These are phyloP conservation scores for Boletus reticulatus DNA, from an alignment of 768 basidiomycete genomes.

Conservation along the genomic window DNA sequence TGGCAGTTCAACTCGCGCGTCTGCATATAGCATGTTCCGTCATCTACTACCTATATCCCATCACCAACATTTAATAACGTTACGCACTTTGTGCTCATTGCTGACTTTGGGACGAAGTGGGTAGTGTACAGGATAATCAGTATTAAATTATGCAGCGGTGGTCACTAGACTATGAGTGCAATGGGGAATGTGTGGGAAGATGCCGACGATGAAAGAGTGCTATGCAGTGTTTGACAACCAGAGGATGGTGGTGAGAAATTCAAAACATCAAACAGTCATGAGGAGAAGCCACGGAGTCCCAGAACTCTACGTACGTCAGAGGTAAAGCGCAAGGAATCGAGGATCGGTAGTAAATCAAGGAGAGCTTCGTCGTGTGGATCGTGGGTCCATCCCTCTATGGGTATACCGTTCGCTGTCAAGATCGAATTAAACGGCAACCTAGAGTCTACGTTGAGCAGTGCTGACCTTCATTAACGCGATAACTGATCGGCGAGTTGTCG, in stretches of 20 bases:
- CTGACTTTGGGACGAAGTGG: conserved; percentile 23
- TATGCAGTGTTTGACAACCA: conserved; percentile 17
- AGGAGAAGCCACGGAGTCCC: conserved; percentile 62
- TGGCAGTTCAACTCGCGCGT: background rate
- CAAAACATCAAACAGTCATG: conserved; percentile 17
- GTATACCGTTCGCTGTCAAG: conserved; percentile 88
- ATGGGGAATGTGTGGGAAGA: conserved; percentile 18
- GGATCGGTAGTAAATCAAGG: conserved; percentile 90
- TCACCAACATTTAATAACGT: conserved; percentile 28
- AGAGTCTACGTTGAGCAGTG: conserved; percentile 2
- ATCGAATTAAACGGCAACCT: background rate
- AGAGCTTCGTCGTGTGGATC: conserved; percentile 96
- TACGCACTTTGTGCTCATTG: conserved; percentile 19
- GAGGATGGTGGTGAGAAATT: conserved; percentile 2
- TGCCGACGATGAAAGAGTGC: conserved; percentile 25
- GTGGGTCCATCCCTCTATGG: conserved; percentile 98
- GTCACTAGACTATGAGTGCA: conserved; percentile 29
- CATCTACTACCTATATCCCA: conserved; percentile 36
- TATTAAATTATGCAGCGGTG: conserved; percentile 36
- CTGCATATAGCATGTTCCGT: conserved; percentile 19
- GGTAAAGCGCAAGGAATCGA: conserved; percentile 95
- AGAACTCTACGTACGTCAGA: conserved; percentile 92
- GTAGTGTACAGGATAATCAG: conserved; percentile 38
- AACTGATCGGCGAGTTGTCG: conserved; percentile 94
- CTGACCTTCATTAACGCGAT: conserved; percentile 89